Evolutionary conservation across 2,329 filamentous ascomycete genomes (phyloP), one percentile per base, ranked within the genome.

Genomic region (Pseudonectria foliicola): DNA sequence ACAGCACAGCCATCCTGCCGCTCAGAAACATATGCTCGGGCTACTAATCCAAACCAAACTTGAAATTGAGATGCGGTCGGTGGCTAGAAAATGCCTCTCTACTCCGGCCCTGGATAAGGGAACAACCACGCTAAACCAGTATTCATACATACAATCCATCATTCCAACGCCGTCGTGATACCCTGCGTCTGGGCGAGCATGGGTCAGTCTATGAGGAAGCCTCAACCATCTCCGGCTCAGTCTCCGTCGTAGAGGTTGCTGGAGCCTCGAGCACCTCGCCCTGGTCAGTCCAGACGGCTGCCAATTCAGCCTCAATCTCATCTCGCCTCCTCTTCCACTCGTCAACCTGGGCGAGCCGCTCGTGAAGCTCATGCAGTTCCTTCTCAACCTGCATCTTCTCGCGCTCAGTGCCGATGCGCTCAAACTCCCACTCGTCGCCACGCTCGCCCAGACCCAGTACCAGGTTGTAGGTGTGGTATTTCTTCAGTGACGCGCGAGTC

Each of bases 311-410:
- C 52, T 96, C 88, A 51, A 98, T 93, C 58, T 88, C 84, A 33
- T 78, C 72, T 25, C 79, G 77, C 33, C 92, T 73, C 45, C 66
- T 64, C 67, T 90, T 87, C 87, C 87, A 93, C 49, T 80, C 73
- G 35, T 90, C 83, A 0, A 96, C 90, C 60, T 86, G 81, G 10
- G 77, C 73, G 7, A 98, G 66, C 15, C 83, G 73, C 57, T 90
- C 86, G 21, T 82, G 77, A 28, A 98, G 70, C 46, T 95, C 87
- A 32, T 83, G 75, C 12, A 96, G 68, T 60, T 98, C 92, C 57
- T 85, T 86, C 64, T 95, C 89, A 7, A 95, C 88, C 14, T 85
- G 84, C 59, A 89, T 80, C 66, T 95, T 95, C 67, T 98, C 92
- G 39, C 83, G 77, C 55, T 88, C 86, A 0, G 89, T 95, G 38